Evolutionary conservation across 495 filamentous ascomycete genomes (phyloP).

Genomic region (Parachaetomium inaequale): DNA sequence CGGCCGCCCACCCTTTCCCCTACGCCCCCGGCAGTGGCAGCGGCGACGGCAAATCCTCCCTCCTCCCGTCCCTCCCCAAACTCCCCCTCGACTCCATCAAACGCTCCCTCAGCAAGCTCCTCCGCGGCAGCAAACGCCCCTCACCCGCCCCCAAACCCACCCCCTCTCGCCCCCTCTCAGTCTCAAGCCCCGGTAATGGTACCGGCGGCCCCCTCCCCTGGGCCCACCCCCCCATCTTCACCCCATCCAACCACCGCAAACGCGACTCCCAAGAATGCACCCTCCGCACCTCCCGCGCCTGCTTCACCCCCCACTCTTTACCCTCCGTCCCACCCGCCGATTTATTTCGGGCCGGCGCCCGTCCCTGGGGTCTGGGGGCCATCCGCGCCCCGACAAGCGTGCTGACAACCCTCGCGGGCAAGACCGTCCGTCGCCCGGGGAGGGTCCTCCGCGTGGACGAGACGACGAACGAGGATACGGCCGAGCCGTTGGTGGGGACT

Average conservation of each 20-base stretch:
- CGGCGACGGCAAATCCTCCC: not conserved
- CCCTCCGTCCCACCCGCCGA: too few species aligned
- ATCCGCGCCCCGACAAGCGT: conserved; percentile 24
- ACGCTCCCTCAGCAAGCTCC: conserved; percentile 10
- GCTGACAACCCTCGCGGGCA: conserved; percentile 27
- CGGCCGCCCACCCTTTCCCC: conserved; percentile 35
- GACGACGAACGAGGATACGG: conserved; percentile 33
- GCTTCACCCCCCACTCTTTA: conserved; percentile 8
- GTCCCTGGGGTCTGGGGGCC: conserved; percentile 28
- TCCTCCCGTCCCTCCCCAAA: conserved; percentile 1
- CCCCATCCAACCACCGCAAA: not conserved
- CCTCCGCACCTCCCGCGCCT: conserved; percentile 6
- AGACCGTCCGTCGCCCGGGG: conserved; percentile 31
- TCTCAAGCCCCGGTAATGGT: not conserved
- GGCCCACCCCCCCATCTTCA: conserved; percentile 12
- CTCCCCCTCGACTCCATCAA: conserved; percentile 4
- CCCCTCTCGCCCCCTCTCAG: too few species aligned
- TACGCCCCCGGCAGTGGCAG: conserved; percentile 17
- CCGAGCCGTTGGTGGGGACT: conserved; percentile 29
- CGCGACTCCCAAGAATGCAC: conserved; percentile 12
- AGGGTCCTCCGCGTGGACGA: conserved; percentile 29
- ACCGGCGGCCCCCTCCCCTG: conserved; percentile 21
- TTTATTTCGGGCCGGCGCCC: conserved; percentile 23
- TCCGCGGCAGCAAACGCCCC: not conserved
- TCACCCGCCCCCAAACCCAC: not conserved